phyloP scores from a whole-genome alignment of 2,329 filamentous ascomycete species.

The Huntiella omanensis region DNA sequence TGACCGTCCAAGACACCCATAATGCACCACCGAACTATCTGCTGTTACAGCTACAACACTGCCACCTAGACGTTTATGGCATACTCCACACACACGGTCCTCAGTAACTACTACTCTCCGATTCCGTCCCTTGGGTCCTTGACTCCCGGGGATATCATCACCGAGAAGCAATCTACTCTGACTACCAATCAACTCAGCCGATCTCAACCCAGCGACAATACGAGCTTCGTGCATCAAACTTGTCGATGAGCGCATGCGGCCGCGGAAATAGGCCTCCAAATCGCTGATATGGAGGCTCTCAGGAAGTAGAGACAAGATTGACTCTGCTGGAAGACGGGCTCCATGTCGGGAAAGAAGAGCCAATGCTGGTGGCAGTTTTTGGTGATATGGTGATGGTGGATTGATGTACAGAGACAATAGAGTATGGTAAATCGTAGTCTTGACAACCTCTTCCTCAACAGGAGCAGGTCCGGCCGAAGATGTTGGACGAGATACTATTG shows the following conservation, averaged over 20 bases:
- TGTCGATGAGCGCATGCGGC: conserved; percentile 73
- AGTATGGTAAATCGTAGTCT: conserved; percentile 75
- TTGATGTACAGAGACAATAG: conserved; percentile 77
- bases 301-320: conserved; percentile 73
- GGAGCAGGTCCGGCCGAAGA: conserved; percentile 17
- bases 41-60: conserved; percentile 83
- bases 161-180: conserved; percentile 60
- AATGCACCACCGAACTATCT: conserved; percentile 65
- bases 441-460: conserved; percentile 25
- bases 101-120: conserved; percentile 65
- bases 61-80: conserved; percentile 78
- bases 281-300: conserved; percentile 57
- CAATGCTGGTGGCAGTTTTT: conserved; percentile 62
- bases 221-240: conserved; percentile 62
- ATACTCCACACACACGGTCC: conserved; percentile 77
- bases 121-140: conserved; percentile 24
- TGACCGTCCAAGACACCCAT: conserved; percentile 45
- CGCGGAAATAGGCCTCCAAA: conserved; percentile 78
- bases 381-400: conserved; percentile 52
- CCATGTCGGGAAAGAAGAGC: conserved; percentile 83
- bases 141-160: conserved; percentile 32
- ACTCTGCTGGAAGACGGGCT: conserved; percentile 70
- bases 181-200: conserved; percentile 59
- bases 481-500: conserved; percentile 19
- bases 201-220: conserved; percentile 57